phyloP scores from a whole-genome alignment of 345 rosid species.

The Gossypium longicalyx region DNA sequence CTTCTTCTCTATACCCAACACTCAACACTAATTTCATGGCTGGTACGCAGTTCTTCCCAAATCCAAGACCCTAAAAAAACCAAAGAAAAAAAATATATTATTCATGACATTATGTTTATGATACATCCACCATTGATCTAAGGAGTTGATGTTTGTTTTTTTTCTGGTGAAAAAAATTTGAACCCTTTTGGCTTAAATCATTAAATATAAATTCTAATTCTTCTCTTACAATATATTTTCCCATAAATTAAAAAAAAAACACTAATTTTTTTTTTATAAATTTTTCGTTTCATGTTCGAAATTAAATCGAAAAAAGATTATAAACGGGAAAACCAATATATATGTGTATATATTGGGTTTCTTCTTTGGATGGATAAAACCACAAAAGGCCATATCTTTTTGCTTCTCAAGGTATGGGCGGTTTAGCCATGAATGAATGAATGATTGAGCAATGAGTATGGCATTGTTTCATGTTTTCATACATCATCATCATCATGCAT shows the following conservation, averaged over 20 bases:
- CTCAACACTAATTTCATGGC: constrained; percentile 44
- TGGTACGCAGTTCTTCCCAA: constrained; percentile 71
- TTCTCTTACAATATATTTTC: neutral
- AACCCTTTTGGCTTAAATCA: constrained; percentile 13
- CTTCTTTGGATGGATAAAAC: constrained; percentile 22
- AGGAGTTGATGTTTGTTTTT: constrained; percentile 2
- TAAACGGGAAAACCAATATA: no score
- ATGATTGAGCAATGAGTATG: neutral
- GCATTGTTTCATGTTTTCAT: constrained; percentile 3
- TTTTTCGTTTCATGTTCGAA: no score
- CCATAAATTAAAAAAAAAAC: neutral
- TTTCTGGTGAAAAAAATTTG: constrained; percentile 19
- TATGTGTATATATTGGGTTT: constrained; percentile 14
- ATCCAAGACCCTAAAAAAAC: constrained; percentile 33
- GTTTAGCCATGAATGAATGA: constrained; percentile 14
- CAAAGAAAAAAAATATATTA: neutral
- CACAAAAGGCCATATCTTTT: neutral
- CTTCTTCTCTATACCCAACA: constrained; percentile 50
- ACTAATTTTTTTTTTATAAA: no score
- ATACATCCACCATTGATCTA: constrained; percentile 27
- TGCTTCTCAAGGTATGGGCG: neutral
- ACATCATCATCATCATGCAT: neutral
- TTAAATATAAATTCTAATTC: neutral
- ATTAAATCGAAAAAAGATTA: no score
- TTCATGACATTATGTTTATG: no score